A percentile compares a stretch with the other conserved stretches of the same genome.
Conservation (phyloP, 257 asterid species). For the Nicotiana attenuata region DNA sequence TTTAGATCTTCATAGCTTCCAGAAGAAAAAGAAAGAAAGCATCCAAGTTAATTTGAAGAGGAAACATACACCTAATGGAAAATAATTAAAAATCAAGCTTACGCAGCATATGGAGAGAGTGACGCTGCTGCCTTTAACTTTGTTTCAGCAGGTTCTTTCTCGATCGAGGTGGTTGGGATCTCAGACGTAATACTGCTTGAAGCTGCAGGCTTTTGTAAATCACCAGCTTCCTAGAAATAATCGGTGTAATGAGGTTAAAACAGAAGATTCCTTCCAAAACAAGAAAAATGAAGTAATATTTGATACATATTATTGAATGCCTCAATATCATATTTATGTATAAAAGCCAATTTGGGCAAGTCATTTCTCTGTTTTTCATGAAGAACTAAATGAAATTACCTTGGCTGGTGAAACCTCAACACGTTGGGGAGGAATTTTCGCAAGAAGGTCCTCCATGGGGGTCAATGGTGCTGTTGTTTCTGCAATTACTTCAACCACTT, state of each 20-base stretch:
- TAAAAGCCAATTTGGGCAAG: neutral
- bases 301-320: neutral
- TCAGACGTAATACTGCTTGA: constrained; percentile 22
- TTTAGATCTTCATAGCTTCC: constrained; percentile 57
- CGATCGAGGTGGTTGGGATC: constrained; percentile 14
- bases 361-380: neutral
- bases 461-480: constrained; percentile 84
- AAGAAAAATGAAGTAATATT: neutral
- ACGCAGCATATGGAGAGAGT: constrained; percentile 69
- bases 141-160: constrained; percentile 31
- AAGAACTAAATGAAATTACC: constrained; percentile 33
- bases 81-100: constrained; percentile 26
- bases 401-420: constrained; percentile 27
- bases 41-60: neutral
- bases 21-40: neutral
- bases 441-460: constrained; percentile 69
- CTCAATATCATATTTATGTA: neutral
- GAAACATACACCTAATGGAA: neutral
- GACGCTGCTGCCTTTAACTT: constrained; percentile 37
- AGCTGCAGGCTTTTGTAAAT: constrained; percentile 27
- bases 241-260: constrained; percentile 8
- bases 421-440: constrained; percentile 61
- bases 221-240: constrained; percentile 39
- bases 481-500: constrained; percentile 88
- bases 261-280: neutral